Percentiles rank a stretch among this genome's conserved stretches.
Conservation (phyloP, 495 filamentous ascomycete species). For the Tuber borchii region DNA sequence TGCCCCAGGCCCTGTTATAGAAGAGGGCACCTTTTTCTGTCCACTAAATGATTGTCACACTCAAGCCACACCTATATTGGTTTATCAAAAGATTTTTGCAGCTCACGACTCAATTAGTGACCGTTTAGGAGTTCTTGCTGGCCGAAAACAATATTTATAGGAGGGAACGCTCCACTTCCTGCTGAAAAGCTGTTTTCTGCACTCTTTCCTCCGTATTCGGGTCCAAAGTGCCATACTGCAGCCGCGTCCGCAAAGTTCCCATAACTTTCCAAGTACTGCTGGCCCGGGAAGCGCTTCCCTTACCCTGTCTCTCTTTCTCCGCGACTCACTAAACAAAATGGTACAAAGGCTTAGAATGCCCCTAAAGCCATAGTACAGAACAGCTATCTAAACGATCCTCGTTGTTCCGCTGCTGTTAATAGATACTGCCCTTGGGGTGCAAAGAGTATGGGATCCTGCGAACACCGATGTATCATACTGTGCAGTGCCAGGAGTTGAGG, state of each 20-base stretch:
- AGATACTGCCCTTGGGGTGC: too few species aligned
- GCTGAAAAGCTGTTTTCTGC: not conserved
- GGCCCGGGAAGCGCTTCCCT: too few species aligned
- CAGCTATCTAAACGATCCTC: too few species aligned
- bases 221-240: not conserved
- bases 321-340: too few species aligned
- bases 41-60: not conserved
- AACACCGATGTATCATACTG: not conserved
- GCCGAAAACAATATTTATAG: not conserved
- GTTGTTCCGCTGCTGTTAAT: too few species aligned
- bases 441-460: too few species aligned
- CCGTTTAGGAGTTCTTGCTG: not conserved
- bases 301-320: too few species aligned
- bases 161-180: not conserved
- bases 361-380: too few species aligned
- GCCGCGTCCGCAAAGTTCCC: too few species aligned
- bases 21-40: not conserved
- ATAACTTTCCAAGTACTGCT: too few species aligned
- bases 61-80: too few species aligned
- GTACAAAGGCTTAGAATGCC: too few species aligned
- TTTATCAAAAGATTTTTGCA: not conserved
- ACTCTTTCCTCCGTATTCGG: not conserved
- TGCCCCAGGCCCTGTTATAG: not conserved
- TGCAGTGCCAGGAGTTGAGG: not conserved
- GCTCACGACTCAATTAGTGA: not conserved